Conservation (phyloP, 2,329 filamentous ascomycete genomes). For the Pestalotiopsis sp. region DNA sequence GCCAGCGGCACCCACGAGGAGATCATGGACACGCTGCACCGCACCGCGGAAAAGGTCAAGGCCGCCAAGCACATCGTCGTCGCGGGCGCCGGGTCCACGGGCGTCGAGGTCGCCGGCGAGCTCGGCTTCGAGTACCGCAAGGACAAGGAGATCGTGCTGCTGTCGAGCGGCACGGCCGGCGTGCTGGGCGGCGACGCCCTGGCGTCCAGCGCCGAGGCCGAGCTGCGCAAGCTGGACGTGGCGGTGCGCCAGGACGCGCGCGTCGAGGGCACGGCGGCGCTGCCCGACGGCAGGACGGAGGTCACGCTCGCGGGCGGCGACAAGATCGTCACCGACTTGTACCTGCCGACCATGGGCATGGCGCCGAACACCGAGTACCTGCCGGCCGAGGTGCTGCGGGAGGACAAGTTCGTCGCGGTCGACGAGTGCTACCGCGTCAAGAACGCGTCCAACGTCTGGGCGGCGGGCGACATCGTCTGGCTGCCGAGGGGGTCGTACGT, state of each 20-base stretch:
- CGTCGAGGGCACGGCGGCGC: slow-evolving; percentile 37
- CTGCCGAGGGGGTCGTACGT: slow-evolving; percentile 48
- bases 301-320: slow-evolving; percentile 49
- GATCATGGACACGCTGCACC: slow-evolving; percentile 40
- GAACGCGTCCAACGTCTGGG: slow-evolving; percentile 52
- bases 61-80: slow-evolving; percentile 55
- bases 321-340: slow-evolving; percentile 55
- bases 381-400: slow-evolving; percentile 44
- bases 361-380: slow-evolving; percentile 58
- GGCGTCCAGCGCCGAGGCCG: slow-evolving; percentile 42
- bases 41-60: slow-evolving; percentile 41
- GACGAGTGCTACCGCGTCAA: slow-evolving; percentile 54
- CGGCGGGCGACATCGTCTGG: slow-evolving; percentile 55
- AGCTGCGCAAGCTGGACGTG: slow-evolving; percentile 58
- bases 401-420: slow-evolving; percentile 47
- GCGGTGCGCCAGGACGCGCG: slow-evolving; percentile 44
- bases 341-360: slow-evolving; percentile 58
- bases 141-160: slow-evolving; percentile 51
- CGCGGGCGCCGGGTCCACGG: slow-evolving; percentile 59
- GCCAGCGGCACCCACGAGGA: slow-evolving; percentile 49
- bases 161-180: slow-evolving; percentile 39
- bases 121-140: slow-evolving; percentile 52
- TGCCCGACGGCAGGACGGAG: slow-evolving; percentile 48
- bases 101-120: slow-evolving; percentile 58
- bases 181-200: slow-evolving; percentile 48